Percentiles rank a stretch among this genome's conserved stretches.
Conservation (phyloP, 2,329 filamentous ascomycete species). For the Colletotrichum sp. region DNA sequence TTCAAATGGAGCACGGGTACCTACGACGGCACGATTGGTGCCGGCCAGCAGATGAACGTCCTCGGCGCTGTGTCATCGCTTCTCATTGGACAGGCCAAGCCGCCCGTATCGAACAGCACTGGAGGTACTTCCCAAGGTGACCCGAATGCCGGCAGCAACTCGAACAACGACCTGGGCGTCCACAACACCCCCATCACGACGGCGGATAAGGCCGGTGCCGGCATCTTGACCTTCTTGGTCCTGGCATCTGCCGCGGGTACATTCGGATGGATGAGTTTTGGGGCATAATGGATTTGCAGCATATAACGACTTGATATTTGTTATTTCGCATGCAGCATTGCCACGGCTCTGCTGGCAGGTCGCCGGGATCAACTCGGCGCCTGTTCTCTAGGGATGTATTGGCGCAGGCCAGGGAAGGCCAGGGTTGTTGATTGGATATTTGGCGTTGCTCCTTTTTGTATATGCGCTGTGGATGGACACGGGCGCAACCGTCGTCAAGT, state of each 20-base stretch:
- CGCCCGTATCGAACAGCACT: constrained; percentile 50
- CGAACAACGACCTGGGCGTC: constrained; percentile 36
- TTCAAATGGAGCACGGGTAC: constrained; percentile 56
- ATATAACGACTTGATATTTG: constrained; percentile 13
- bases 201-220: constrained; percentile 52
- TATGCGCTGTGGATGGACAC: not conserved
- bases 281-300: constrained; percentile 27
- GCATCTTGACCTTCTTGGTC: constrained; percentile 52
- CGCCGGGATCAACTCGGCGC: not conserved
- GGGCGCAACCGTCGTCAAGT: not conserved
- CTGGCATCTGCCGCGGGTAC: constrained; percentile 43
- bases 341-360: constrained; percentile 12
- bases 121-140: constrained; percentile 57
- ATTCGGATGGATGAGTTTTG: constrained; percentile 56
- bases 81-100: constrained; percentile 45
- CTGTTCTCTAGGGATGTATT: constrained; percentile 11
- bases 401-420: constrained; percentile 13
- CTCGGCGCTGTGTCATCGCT: constrained; percentile 60
- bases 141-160: constrained; percentile 44
- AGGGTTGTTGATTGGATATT: constrained; percentile 19
- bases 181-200: constrained; percentile 41
- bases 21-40: constrained; percentile 61
- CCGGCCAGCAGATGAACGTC: constrained; percentile 66
- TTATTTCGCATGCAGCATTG: not conserved
- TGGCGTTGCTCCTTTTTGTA: constrained; percentile 28